phyloP scores from a whole-genome alignment of 169 alveolate genomes.

The Plasmodium vinckei region DNA sequence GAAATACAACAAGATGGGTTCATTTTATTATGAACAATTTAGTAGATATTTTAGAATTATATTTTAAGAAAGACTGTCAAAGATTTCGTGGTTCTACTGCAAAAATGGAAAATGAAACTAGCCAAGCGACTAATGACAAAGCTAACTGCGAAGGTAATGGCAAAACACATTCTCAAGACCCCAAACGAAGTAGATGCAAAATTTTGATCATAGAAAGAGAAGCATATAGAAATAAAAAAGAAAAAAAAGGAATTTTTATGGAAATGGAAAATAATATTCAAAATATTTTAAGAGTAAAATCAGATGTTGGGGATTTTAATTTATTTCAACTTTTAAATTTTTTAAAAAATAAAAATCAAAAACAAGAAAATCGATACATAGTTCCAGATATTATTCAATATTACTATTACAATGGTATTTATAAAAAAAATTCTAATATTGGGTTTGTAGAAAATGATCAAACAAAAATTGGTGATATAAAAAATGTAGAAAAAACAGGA shows the following conservation, averaged over 20 bases:
- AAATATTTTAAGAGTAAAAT: conserved; percentile 34
- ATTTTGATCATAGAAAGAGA: conserved; percentile 51
- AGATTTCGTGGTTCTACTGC: too few relatives aligned
- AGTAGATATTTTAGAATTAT: conserved; percentile 1
- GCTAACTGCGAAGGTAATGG: too few relatives aligned
- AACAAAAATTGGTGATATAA: neutral
- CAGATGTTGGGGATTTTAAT: conserved; percentile 47
- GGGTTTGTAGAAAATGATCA: neutral
- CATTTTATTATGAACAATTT: conserved; percentile 56
- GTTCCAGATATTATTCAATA: conserved; percentile 36
- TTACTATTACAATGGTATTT: conserved; percentile 40
- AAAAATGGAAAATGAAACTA: too few relatives aligned
- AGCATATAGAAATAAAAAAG: conserved; percentile 54
- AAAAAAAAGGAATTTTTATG: conserved; percentile 55
- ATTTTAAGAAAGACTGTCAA: neutral
- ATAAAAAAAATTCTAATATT: neutral
- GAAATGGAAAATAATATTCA: conserved; percentile 19
- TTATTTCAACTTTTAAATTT: conserved; percentile 5
- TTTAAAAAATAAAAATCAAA: conserved; percentile 5
- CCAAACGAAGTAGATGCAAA: conserved; percentile 18
- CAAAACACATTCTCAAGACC: too few relatives aligned
- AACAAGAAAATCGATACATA: neutral
- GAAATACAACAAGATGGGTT: conserved; percentile 65
- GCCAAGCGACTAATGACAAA: too few relatives aligned
- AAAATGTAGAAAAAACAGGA: neutral